A percentile compares a stretch with the other conserved stretches of the same genome.
Conservation (phyloP, 805 yeast species). For the Candida sphagnicola region DNA sequence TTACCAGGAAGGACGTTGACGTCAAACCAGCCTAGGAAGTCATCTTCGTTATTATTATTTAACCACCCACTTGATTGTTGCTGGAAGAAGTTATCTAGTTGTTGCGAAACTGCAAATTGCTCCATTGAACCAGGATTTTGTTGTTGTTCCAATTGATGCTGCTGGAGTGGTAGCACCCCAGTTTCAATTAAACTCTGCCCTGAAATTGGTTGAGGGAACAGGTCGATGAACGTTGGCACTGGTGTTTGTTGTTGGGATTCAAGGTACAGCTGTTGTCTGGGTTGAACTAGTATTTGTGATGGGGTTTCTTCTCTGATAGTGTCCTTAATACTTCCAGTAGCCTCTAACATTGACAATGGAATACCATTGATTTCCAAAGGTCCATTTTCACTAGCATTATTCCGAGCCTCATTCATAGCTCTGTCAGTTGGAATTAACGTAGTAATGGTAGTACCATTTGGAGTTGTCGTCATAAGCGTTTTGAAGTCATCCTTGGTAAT, state of each 20-base stretch:
- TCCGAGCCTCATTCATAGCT: constrained; percentile 62
- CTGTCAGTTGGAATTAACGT: constrained; percentile 83
- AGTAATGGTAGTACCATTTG: constrained; percentile 89
- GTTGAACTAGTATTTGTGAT: neutral
- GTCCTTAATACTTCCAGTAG: constrained; percentile 63
- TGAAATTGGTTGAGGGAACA: constrained; percentile 63
- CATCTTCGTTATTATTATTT: constrained; percentile 70
- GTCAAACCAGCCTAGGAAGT: constrained; percentile 92
- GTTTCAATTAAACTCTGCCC: neutral
- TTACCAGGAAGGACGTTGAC: constrained; percentile 41
- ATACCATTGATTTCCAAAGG: constrained; percentile 66
- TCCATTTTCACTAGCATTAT: constrained; percentile 47
- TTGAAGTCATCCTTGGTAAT: constrained; percentile 86
- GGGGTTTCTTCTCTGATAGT: neutral
- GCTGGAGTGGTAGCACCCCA: constrained; percentile 1
- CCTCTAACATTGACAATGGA: constrained; percentile 68
- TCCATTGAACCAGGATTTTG: constrained; percentile 3
- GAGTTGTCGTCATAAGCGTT: constrained; percentile 80
- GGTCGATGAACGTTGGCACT: constrained; percentile 49
- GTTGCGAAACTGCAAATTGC: constrained; percentile 17
- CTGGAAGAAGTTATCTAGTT: constrained; percentile 62
- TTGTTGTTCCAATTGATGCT: constrained; percentile 4
- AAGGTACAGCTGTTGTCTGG: constrained; percentile 4
- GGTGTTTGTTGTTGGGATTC: constrained; percentile 4
- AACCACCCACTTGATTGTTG: constrained; percentile 85